phyloP scores from a whole-genome alignment of 495 filamentous ascomycete species.

The Pseudevernia furfuracea region DNA sequence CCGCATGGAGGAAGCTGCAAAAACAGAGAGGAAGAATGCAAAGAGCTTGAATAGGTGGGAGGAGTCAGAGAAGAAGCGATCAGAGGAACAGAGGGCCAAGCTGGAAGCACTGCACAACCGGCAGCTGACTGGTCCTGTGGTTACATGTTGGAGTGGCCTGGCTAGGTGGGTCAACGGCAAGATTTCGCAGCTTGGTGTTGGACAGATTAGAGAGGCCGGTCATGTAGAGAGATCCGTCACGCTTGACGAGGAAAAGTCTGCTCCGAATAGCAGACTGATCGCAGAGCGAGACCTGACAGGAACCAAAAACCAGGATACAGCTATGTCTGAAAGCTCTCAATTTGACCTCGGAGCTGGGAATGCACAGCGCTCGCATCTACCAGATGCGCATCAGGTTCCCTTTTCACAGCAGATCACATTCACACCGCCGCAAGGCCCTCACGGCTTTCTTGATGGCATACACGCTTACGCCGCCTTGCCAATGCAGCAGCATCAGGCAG shows the following conservation, averaged over 20 bases:
- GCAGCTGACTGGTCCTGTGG: constrained; percentile 78
- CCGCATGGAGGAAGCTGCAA: constrained; percentile 72
- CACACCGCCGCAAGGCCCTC: constrained; percentile 18
- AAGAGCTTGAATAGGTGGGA: constrained; percentile 95
- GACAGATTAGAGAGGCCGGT: constrained; percentile 31
- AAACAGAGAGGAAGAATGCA: constrained; percentile 73
- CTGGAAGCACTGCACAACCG: constrained; percentile 79
- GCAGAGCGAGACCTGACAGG: background rate
- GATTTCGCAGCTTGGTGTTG: constrained; percentile 61
- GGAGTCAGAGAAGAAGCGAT: constrained; percentile 75
- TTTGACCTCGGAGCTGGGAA: background rate
- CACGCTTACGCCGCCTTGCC: constrained; percentile 32
- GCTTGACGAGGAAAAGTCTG: background rate
- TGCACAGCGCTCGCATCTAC: constrained; percentile 1
- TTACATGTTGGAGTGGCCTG: constrained; percentile 87
- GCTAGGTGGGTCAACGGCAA: constrained; percentile 70
- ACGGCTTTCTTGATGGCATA: constrained; percentile 31
- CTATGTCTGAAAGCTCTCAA: constrained; percentile 3
- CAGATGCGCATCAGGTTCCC: background rate
- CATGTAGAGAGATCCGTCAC: constrained; percentile 20
- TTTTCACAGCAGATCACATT: constrained; percentile 15
- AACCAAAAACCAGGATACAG: background rate
- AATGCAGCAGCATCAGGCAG: constrained; percentile 18
- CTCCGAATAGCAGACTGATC: background rate
- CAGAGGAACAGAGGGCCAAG: constrained; percentile 71